Evolutionary conservation across 2,329 filamentous ascomycete genomes (phyloP).

Genomic region (Ilyonectria mors-panacis): DNA sequence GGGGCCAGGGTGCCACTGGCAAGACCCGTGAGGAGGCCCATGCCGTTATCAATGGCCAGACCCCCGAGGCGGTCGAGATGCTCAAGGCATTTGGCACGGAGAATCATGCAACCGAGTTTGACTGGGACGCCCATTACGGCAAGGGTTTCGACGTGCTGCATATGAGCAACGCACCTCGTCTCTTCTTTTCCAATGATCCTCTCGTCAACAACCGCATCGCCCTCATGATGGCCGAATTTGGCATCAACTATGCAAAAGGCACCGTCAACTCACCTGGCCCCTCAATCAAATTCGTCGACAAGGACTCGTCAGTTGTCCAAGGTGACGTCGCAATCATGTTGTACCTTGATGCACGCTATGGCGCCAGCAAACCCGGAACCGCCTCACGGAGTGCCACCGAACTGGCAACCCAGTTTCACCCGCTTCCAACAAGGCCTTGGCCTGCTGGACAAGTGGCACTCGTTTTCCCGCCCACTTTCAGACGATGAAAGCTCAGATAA

Average conservation of each 20-base stretch:
- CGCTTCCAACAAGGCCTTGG: slow-evolving; percentile 59
- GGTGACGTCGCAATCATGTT: slow-evolving; percentile 69
- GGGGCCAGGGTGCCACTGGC: slow-evolving; percentile 88
- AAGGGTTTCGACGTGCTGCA: slow-evolving; percentile 88
- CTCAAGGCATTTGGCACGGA: slow-evolving; percentile 87
- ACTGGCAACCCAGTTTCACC: slow-evolving; percentile 56
- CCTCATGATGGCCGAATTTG: slow-evolving; percentile 65
- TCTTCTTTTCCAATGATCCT: slow-evolving; percentile 65
- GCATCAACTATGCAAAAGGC: slow-evolving; percentile 63
- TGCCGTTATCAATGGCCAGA: slow-evolving; percentile 78
- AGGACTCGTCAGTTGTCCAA: slow-evolving; percentile 65
- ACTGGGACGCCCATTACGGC: slow-evolving; percentile 85
- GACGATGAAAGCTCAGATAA: background rate
- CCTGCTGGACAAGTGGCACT: slow-evolving; percentile 56
- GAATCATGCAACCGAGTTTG: slow-evolving; percentile 80
- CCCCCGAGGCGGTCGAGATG: slow-evolving; percentile 75
- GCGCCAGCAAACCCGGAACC: slow-evolving; percentile 48
- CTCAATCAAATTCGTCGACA: slow-evolving; percentile 68
- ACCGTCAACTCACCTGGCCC: slow-evolving; percentile 51
- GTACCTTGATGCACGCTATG: slow-evolving; percentile 72
- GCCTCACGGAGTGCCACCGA: slow-evolving; percentile 44
- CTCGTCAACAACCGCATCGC: slow-evolving; percentile 65
- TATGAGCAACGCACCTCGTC: slow-evolving; percentile 65
- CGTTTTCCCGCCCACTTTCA: slow-evolving; percentile 9
- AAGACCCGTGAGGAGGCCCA: slow-evolving; percentile 75